These are phyloP conservation scores for Pyronema omphalodes DNA, from an alignment of 495 filamentous ascomycete species.

Conservation along the genomic window DNA sequence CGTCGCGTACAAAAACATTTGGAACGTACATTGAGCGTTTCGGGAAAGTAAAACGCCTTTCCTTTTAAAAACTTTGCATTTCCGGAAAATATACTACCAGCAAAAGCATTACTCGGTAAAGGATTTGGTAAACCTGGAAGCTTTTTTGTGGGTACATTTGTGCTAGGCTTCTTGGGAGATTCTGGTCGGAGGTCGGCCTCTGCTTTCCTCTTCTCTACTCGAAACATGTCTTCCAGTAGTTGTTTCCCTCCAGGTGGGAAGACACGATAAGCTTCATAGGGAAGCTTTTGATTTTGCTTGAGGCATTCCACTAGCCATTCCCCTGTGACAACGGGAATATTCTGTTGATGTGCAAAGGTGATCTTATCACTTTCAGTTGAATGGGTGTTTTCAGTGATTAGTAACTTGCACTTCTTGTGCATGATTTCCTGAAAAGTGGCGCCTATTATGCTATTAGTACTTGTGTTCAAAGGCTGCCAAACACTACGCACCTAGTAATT, in stretches of 20 bases:
- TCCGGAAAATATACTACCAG: too few relatives aligned
- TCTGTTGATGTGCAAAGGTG: constrained; percentile 48
- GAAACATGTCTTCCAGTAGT: neutral
- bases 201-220: constrained; percentile 1
- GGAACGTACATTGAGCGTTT: too few relatives aligned
- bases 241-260: neutral
- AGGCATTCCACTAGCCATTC: constrained; percentile 78
- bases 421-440: constrained; percentile 16
- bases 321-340: constrained; percentile 55
- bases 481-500: constrained; percentile 42
- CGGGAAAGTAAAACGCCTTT: too few relatives aligned
- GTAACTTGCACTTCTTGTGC: constrained; percentile 11
- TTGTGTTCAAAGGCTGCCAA: neutral
- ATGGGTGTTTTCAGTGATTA: constrained; percentile 19
- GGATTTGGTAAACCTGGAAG: too few relatives aligned
- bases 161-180: neutral
- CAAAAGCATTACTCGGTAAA: too few relatives aligned
- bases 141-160: too few relatives aligned
- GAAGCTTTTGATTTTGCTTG: constrained; percentile 32
- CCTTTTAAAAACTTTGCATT: too few relatives aligned
- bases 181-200: constrained; percentile 4
- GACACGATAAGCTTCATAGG: constrained; percentile 28
- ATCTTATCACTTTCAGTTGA: constrained; percentile 60
- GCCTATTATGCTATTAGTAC: constrained; percentile 8
- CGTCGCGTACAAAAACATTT: too few relatives aligned